These are phyloP conservation scores for Mycena kentingensis DNA, from an alignment of 768 basidiomycete genomes.

Conservation along the genomic window DNA sequence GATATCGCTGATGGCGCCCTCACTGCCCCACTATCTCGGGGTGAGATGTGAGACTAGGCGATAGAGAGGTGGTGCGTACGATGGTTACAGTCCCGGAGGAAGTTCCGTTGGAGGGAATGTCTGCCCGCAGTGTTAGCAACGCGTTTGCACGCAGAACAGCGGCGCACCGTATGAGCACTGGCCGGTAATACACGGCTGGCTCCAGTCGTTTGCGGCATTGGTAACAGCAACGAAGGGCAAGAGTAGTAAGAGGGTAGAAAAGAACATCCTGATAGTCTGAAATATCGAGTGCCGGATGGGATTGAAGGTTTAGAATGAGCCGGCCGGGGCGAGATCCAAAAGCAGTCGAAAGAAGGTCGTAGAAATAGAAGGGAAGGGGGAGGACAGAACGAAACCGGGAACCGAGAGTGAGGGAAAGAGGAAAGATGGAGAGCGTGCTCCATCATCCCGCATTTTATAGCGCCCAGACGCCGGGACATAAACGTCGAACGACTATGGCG, in stretches of 20 bases:
- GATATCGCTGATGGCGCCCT: constrained; percentile 33
- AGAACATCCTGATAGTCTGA: not conserved
- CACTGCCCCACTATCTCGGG: not conserved
- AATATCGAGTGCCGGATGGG: too few species aligned
- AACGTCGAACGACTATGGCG: too few species aligned
- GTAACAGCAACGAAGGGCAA: not conserved
- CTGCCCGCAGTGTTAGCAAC: not conserved
- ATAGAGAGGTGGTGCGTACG: not conserved
- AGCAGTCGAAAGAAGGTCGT: too few species aligned
- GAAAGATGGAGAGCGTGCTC: too few species aligned
- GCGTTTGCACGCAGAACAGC: not conserved
- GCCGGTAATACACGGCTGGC: constrained; percentile 11
- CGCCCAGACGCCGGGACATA: too few species aligned
- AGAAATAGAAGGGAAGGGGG: too few species aligned
- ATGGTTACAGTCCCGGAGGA: constrained; percentile 18
- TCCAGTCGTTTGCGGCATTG: constrained; percentile 21
- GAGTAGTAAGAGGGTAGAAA: not conserved
- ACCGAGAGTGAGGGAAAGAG: too few species aligned
- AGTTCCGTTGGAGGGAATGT: constrained; percentile 3
- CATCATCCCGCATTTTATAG: too few species aligned
- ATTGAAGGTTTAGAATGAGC: too few species aligned
- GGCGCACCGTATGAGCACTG: constrained; percentile 8
- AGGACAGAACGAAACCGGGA: too few species aligned
- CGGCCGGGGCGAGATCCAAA: too few species aligned
- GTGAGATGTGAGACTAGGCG: not conserved